A percentile compares a stretch with the other conserved stretches of the same genome.
Conservation (phyloP, 2,329 filamentous ascomycete species). For the Xylaria sp. region DNA sequence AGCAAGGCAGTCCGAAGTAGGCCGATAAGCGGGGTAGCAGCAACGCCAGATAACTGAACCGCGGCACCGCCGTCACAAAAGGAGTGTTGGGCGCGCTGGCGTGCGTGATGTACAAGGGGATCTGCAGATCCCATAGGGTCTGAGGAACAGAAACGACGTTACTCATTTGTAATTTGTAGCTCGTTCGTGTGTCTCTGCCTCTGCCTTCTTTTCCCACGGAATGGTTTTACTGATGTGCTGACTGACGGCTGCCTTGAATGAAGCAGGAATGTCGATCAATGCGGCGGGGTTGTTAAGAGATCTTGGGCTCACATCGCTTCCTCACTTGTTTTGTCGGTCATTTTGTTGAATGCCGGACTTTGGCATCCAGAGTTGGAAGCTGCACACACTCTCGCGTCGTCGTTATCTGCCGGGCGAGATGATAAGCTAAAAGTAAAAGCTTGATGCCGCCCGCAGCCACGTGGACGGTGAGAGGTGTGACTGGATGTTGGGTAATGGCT, state of each 20-base stretch:
- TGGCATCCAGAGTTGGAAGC: conserved; percentile 3
- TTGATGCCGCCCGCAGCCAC: conserved; percentile 11
- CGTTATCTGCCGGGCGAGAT: neutral
- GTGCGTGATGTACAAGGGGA: conserved; percentile 67
- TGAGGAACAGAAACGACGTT: conserved; percentile 51
- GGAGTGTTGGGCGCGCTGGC: conserved; percentile 57
- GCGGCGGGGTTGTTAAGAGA: conserved; percentile 17
- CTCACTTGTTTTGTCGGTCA: conserved; percentile 21
- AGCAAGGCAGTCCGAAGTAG: conserved; percentile 65
- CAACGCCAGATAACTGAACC: conserved; percentile 68
- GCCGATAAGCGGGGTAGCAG: conserved; percentile 64
- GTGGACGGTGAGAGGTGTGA: conserved; percentile 23
- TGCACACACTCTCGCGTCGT: neutral
- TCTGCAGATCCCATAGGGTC: conserved; percentile 63
- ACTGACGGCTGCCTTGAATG: neutral
- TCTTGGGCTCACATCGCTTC: conserved; percentile 29
- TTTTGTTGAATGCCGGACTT: conserved; percentile 20
- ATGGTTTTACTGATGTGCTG: neutral
- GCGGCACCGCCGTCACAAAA: conserved; percentile 64
- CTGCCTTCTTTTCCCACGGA: neutral
- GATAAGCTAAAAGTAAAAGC: conserved; percentile 9
- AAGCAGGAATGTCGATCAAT: neutral
- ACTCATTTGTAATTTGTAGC: conserved; percentile 34
- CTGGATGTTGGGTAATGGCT: neutral
- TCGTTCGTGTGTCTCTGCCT: neutral